Conservation (phyloP, 345 rosid genomes). For the Brassica carinata region DNA sequence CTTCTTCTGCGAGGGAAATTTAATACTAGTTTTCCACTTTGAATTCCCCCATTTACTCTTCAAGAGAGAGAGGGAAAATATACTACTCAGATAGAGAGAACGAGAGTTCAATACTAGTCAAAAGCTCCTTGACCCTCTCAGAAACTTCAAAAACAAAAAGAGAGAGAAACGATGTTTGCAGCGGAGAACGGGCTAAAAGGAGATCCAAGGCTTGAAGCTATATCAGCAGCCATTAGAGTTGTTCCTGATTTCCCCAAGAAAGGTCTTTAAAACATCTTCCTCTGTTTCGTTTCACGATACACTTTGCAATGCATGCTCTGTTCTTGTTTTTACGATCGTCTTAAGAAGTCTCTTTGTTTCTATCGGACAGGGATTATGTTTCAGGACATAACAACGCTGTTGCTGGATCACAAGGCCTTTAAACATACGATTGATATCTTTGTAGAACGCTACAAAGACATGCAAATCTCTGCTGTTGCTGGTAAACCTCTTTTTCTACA, state of each 20-base stretch:
- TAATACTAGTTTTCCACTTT: constrained; percentile 4
- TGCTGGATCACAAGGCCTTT: constrained; percentile 74
- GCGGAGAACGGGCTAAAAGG: constrained; percentile 46
- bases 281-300: constrained; percentile 1
- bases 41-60: constrained; percentile 30
- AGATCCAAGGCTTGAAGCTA: constrained; percentile 44
- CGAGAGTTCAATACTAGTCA: neutral
- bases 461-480: constrained; percentile 73
- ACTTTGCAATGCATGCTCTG: neutral
- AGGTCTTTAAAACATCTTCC: constrained; percentile 10
- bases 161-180: constrained; percentile 37
- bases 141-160: constrained; percentile 5
- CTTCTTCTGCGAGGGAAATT: constrained; percentile 38
- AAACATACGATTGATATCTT: constrained; percentile 76
- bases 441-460: constrained; percentile 74
- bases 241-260: constrained; percentile 44
- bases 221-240: constrained; percentile 41
- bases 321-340: neutral
- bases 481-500: constrained; percentile 44
- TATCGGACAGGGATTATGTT: constrained; percentile 69
- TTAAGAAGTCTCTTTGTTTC: neutral
- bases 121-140: constrained; percentile 1
- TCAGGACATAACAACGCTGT: constrained; percentile 76
- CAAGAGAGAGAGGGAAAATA: neutral
- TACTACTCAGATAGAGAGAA: neutral